Evolutionary conservation across 352 stramenopile species (phyloP).

Genomic region (Phytophthora ohioensis): DNA sequence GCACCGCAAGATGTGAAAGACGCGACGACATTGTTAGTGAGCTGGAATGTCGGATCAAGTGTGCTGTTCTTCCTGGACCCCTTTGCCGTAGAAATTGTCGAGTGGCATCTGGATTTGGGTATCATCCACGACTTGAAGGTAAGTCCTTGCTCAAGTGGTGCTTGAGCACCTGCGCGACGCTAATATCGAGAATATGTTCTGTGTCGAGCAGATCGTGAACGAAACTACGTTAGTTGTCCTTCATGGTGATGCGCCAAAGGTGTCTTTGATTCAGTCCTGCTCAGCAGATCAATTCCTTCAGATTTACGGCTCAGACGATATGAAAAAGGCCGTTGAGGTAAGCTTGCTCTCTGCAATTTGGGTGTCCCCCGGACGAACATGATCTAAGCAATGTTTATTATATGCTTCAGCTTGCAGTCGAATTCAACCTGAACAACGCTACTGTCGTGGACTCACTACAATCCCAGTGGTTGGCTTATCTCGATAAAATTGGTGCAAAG

Average conservation of each 20-base stretch:
- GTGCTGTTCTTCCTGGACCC: constrained; percentile 88
- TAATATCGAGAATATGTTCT: background rate
- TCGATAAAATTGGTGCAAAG: constrained; percentile 35
- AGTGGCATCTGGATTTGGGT: constrained; percentile 89
- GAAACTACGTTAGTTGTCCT: constrained; percentile 74
- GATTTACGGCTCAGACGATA: constrained; percentile 67
- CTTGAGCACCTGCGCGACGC: background rate
- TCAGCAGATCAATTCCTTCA: constrained; percentile 78
- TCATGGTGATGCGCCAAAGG: constrained; percentile 77
- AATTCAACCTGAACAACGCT: constrained; percentile 78
- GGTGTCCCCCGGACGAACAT: background rate
- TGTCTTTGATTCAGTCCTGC: constrained; percentile 79
- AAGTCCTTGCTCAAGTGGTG: constrained; percentile 4
- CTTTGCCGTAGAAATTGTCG: constrained; percentile 83
- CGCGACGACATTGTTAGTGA: constrained; percentile 70
- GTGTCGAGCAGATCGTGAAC: constrained; percentile 61
- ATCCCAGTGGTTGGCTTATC: constrained; percentile 56
- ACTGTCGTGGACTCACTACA: constrained; percentile 58
- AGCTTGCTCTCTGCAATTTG: background rate
- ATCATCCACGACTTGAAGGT: constrained; percentile 89
- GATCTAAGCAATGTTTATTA: constrained; percentile 13
- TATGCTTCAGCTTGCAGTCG: constrained; percentile 64
- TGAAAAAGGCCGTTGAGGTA: constrained; percentile 77
- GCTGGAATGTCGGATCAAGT: constrained; percentile 83
- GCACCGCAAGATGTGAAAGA: constrained; percentile 52